Conservation (phyloP, 1,284 basidiomycete genomes). For the Microbotryum silenes-acaulis region DNA sequence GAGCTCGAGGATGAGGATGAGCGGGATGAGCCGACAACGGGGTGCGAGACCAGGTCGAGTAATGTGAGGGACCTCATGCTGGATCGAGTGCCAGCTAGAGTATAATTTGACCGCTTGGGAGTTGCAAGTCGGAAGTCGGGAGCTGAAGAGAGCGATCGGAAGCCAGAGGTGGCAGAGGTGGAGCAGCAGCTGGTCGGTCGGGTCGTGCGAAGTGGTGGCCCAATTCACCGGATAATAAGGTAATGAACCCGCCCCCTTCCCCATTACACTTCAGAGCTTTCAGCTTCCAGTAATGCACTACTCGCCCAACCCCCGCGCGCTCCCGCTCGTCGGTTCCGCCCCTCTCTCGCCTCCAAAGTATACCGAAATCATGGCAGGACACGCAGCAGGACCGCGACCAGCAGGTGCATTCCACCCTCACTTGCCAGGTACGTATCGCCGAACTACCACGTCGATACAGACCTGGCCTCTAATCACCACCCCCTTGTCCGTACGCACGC, state of each 20-base stretch:
- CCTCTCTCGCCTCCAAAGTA: neutral
- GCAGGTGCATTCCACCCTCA: conserved; percentile 30
- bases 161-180: neutral
- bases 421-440: conserved; percentile 17
- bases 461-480: neutral
- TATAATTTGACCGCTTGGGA: neutral
- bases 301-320: too few species aligned
- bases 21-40: neutral
- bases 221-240: too few species aligned
- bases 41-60: conserved; percentile 12
- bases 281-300: too few species aligned
- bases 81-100: neutral
- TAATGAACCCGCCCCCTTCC: too few species aligned
- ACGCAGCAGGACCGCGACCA: conserved; percentile 11
- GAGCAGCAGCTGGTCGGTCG: too few species aligned
- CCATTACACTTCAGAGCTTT: too few species aligned
- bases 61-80: conserved; percentile 25
- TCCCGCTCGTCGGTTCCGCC: too few species aligned
- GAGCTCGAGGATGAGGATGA: conserved; percentile 19
- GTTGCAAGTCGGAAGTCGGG: neutral
- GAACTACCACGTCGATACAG: neutral
- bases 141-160: neutral
- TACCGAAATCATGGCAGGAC: conserved; percentile 19
- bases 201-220: too few species aligned
- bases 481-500: neutral